Evolutionary conservation across 1,284 basidiomycete species (phyloP).

Genomic region (Leccinum pallidistipes): DNA sequence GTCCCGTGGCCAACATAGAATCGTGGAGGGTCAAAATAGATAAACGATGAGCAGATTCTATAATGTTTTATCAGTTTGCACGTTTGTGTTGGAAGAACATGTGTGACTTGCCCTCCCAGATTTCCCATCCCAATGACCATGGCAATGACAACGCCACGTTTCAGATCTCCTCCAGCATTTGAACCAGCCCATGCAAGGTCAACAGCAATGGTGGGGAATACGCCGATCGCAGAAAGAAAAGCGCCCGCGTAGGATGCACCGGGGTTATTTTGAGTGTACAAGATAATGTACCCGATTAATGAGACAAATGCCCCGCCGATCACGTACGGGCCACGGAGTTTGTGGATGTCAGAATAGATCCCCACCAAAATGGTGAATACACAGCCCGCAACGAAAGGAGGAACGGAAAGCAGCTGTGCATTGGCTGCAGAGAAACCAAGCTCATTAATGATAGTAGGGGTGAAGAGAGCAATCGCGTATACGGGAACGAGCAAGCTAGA

Average conservation of each 20-base stretch:
- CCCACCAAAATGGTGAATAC: slow-evolving; percentile 43
- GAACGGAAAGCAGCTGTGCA: slow-evolving; percentile 59
- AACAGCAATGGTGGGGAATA: slow-evolving; percentile 55
- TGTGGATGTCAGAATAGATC: slow-evolving; percentile 43
- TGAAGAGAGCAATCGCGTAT: slow-evolving; percentile 60
- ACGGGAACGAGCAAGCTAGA: slow-evolving; percentile 48
- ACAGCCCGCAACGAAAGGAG: slow-evolving; percentile 49
- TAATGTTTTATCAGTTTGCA: slow-evolving; percentile 5
- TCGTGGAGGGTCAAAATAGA: slow-evolving; percentile 45
- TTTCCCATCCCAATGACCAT: slow-evolving; percentile 57
- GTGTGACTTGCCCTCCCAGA: slow-evolving; percentile 44
- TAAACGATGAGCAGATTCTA: slow-evolving; percentile 45
- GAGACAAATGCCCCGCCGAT: slow-evolving; percentile 40
- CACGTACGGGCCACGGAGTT: slow-evolving; percentile 46
- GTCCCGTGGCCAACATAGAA: slow-evolving; percentile 53
- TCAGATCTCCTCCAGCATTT: slow-evolving; percentile 56
- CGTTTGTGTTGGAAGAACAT: not conserved
- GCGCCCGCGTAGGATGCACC: slow-evolving; percentile 49
- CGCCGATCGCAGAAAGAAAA: slow-evolving; percentile 53
- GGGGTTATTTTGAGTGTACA: slow-evolving; percentile 39
- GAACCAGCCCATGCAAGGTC: slow-evolving; percentile 57
- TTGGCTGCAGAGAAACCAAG: slow-evolving; percentile 55
- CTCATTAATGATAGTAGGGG: slow-evolving; percentile 54
- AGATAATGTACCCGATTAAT: slow-evolving; percentile 46
- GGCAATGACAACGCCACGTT: slow-evolving; percentile 52